Evolutionary conservation across 2,329 filamentous ascomycete genomes (phyloP).

Genomic region (Diaporthe ampelina): DNA sequence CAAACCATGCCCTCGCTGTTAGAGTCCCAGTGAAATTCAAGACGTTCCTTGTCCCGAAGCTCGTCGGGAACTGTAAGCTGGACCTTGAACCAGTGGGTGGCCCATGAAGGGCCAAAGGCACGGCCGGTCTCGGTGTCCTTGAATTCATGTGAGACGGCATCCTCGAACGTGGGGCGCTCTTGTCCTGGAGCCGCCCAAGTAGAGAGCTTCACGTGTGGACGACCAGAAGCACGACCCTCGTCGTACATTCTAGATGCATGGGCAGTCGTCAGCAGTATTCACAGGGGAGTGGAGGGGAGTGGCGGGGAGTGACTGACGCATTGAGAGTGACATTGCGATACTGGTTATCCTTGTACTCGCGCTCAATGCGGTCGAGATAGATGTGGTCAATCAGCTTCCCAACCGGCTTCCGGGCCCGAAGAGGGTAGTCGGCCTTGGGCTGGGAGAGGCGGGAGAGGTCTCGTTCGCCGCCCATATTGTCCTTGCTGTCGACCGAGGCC

Average conservation of each 20-base stretch:
- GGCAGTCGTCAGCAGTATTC: neutral
- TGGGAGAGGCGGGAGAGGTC: conserved; percentile 54
- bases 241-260: conserved; percentile 73
- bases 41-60: conserved; percentile 79
- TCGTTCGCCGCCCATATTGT: conserved; percentile 66
- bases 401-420: conserved; percentile 66
- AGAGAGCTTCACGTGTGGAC: conserved; percentile 84
- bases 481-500: conserved; percentile 23
- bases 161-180: conserved; percentile 86
- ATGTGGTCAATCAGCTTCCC: conserved; percentile 88
- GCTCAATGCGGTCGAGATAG: conserved; percentile 85
- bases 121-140: conserved; percentile 80
- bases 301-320: conserved; percentile 44
- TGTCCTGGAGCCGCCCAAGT: conserved; percentile 88
- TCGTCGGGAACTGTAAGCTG: conserved; percentile 81
- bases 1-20: conserved; percentile 96
- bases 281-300: conserved; percentile 40
- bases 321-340: conserved; percentile 81
- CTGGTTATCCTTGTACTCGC: conserved; percentile 85
- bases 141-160: conserved; percentile 83
- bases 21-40: conserved; percentile 98
- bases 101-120: conserved; percentile 93
- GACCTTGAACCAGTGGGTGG: conserved; percentile 97
- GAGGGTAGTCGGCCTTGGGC: conserved; percentile 65
- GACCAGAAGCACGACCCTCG: conserved; percentile 75